Evolutionary conservation across 805 yeast species (phyloP).

Genomic region (Candida odintsovae): DNA sequence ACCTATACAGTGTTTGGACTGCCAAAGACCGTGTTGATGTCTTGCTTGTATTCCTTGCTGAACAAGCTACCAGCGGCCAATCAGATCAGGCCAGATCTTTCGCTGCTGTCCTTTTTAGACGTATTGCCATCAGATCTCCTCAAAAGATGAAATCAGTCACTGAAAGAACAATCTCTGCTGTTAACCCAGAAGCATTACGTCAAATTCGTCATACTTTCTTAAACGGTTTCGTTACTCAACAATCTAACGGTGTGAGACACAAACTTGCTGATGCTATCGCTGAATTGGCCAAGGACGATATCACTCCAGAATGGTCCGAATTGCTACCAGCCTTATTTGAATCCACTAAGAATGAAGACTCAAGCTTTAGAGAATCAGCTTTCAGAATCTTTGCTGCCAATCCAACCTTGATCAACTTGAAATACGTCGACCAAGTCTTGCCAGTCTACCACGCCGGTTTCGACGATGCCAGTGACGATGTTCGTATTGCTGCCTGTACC

Average conservation of each 20-base stretch:
- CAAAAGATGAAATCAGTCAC: slow-evolving; percentile 57
- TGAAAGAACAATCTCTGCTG: slow-evolving; percentile 71
- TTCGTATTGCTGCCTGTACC: slow-evolving; percentile 83
- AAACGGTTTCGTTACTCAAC: slow-evolving; percentile 65
- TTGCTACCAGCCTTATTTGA: slow-evolving; percentile 67
- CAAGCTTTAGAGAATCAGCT: slow-evolving; percentile 80
- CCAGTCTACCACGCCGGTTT: slow-evolving; percentile 79
- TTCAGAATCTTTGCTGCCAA: slow-evolving; percentile 83
- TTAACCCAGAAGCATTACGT: slow-evolving; percentile 49
- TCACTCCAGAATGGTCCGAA: slow-evolving; percentile 66
- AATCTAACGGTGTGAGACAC: slow-evolving; percentile 76
- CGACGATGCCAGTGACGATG: slow-evolving; percentile 72
- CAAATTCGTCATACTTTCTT: slow-evolving; percentile 64
- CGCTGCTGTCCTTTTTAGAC: slow-evolving; percentile 83
- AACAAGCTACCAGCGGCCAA: slow-evolving; percentile 63
- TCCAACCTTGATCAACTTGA: slow-evolving; percentile 68
- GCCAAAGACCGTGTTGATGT: slow-evolving; percentile 59
- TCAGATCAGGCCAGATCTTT: slow-evolving; percentile 59
- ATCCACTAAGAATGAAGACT: slow-evolving; percentile 50
- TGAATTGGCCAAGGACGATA: slow-evolving; percentile 74
- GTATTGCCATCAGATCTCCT: slow-evolving; percentile 79
- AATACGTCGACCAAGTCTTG: slow-evolving; percentile 47
- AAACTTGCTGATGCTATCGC: slow-evolving; percentile 92
- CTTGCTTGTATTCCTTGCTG: slow-evolving; percentile 72
- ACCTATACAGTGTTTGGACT: slow-evolving; percentile 73